These are phyloP conservation scores for Aspergillus bertholletiae DNA, from an alignment of 495 filamentous ascomycete species.

Conservation along the genomic window DNA sequence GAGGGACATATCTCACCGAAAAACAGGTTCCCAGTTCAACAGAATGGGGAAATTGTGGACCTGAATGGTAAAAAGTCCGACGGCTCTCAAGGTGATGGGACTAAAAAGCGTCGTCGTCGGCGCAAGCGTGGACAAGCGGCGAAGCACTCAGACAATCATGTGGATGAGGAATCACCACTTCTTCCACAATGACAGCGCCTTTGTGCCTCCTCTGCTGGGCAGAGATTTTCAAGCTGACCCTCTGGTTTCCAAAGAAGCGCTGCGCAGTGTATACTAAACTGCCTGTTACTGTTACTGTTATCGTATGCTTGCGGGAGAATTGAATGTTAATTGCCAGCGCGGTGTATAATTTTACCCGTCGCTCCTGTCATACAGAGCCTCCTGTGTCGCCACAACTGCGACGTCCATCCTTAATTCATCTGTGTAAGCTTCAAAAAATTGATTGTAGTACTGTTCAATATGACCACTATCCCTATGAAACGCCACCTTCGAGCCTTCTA, in stretches of 20 bases:
- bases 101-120: conserved; percentile 31
- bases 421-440: neutral
- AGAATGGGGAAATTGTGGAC: conserved; percentile 11
- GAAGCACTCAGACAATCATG: conserved; percentile 7
- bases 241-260: neutral
- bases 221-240: conserved; percentile 1
- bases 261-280: neutral
- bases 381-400: neutral
- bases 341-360: conserved; percentile 1
- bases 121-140: conserved; percentile 23
- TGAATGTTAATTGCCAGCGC: neutral
- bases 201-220: conserved; percentile 18
- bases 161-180: conserved; percentile 22
- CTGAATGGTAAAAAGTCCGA: conserved; percentile 10
- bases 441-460: neutral
- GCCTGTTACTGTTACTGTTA: neutral
- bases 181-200: conserved; percentile 6
- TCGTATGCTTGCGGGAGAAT: neutral
- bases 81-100: neutral
- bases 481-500: too few relatives aligned
- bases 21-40: conserved; percentile 11
- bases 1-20: conserved; percentile 18
- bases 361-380: neutral
- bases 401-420: neutral
- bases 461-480: too few relatives aligned